Conservation (phyloP, 2,329 filamentous ascomycete genomes). For the Fusarium xylarioides region DNA sequence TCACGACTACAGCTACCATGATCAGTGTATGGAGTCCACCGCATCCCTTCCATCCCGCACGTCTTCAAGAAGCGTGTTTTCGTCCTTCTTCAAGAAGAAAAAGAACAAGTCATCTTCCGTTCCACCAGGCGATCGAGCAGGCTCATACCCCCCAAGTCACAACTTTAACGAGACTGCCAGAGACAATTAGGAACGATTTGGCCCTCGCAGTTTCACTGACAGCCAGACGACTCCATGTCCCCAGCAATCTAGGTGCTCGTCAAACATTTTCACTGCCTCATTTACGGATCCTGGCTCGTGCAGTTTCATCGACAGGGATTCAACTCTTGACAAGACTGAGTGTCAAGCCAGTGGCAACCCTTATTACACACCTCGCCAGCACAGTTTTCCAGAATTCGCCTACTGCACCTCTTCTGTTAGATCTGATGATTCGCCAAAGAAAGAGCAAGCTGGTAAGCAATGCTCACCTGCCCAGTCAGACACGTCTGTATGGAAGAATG, state of each 20-base stretch:
- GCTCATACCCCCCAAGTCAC: constrained; percentile 10
- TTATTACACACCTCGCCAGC: constrained; percentile 46
- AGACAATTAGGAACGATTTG: constrained; percentile 41
- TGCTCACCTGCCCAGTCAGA: constrained; percentile 7
- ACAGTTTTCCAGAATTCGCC: constrained; percentile 15
- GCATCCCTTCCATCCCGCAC: constrained; percentile 28
- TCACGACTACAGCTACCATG: background rate
- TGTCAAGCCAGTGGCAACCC: constrained; percentile 44
- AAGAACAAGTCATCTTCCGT: constrained; percentile 10
- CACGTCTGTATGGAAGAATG: constrained; percentile 30
- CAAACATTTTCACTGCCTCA: constrained; percentile 8
- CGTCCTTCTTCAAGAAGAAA: constrained; percentile 37
- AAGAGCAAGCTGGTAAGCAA: background rate
- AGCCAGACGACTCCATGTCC: constrained; percentile 24
- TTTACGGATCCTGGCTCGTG: constrained; percentile 24
- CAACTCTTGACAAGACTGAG: constrained; percentile 3
- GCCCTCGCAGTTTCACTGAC: constrained; percentile 28
- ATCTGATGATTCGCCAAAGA: constrained; percentile 17
- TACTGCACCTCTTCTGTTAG: constrained; percentile 3
- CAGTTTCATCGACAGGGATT: constrained; percentile 13
- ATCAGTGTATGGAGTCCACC: constrained; percentile 10
- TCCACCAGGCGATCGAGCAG: background rate
- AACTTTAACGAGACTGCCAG: constrained; percentile 34
- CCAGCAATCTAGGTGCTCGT: constrained; percentile 4
- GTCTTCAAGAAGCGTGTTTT: constrained; percentile 29